These are phyloP conservation scores for Leersia perrieri DNA, from an alignment of 176 grass and related monocot genomes.

Conservation along the genomic window DNA sequence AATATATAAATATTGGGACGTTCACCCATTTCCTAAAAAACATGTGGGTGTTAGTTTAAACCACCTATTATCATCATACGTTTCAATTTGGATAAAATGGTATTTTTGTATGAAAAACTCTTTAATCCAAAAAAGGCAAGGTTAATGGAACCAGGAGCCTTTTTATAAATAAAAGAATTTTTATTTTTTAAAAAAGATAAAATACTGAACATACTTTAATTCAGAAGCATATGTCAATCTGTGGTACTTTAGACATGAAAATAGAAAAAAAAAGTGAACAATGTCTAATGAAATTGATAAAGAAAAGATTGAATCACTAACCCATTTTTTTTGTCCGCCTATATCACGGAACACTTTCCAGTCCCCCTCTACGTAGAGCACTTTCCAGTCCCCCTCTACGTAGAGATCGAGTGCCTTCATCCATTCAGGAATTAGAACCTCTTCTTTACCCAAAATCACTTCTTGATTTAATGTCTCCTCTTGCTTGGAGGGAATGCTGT, in stretches of 20 bases:
- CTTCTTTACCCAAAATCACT: no score
- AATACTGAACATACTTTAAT: background rate
- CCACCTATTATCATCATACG: no score
- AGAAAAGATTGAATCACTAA: background rate
- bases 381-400: no score
- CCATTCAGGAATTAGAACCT: background rate
- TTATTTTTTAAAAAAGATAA: background rate
- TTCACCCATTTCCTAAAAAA: no score
- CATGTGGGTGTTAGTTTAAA: no score
- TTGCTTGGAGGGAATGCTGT: background rate
- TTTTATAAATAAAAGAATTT: no score
- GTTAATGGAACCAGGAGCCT: no score
- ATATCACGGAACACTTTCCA: background rate
- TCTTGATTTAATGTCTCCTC: background rate
- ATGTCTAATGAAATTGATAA: background rate
- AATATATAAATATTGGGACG: no score
- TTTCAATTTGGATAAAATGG: no score
- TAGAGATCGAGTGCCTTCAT: background rate
- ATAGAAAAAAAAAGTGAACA: background rate
- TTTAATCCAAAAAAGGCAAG: no score
- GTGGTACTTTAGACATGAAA: background rate
- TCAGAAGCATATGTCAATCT: background rate
- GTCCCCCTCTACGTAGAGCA: background rate
- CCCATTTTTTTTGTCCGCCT: background rate
- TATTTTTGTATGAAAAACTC: no score